phyloP scores from a whole-genome alignment of 495 filamentous ascomycete genomes.

The Penicillium diatomitis region DNA sequence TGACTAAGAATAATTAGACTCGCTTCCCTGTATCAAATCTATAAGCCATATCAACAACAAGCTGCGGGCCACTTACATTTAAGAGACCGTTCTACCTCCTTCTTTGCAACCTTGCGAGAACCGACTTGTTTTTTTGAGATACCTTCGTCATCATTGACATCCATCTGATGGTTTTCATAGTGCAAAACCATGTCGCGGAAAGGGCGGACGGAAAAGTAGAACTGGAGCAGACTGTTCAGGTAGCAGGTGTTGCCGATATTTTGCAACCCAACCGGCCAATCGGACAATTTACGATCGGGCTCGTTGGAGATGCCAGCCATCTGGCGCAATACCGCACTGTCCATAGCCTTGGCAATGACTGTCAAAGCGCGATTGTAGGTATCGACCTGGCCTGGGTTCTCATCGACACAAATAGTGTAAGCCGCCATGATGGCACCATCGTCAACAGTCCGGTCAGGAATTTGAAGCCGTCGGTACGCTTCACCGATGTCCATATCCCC shows the following conservation, averaged over 20 bases:
- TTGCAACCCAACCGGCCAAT: conserved; percentile 71
- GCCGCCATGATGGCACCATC: conserved; percentile 42
- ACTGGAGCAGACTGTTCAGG: conserved; percentile 92
- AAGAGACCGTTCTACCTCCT: conserved; percentile 59
- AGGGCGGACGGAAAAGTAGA: conserved; percentile 81
- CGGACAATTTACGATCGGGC: conserved; percentile 24
- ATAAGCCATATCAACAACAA: too few species aligned
- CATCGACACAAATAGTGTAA: conserved; percentile 41
- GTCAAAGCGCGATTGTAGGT: conserved; percentile 40
- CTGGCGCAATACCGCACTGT: conserved; percentile 33
- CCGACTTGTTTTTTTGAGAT: conserved; percentile 59
- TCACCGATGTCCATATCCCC: conserved; percentile 48
- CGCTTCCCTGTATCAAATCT: too few species aligned
- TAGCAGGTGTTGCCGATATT: conserved; percentile 99
- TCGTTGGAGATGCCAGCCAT: conserved; percentile 27
- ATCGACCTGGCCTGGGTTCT: conserved; percentile 39
- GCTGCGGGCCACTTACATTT: conserved; percentile 47
- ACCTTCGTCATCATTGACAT: conserved; percentile 45
- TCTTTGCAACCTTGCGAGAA: conserved; percentile 44
- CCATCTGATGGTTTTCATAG: conserved; percentile 58
- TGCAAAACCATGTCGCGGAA: conserved; percentile 72
- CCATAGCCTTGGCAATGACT: conserved; percentile 41
- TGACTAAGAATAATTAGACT: conserved; percentile 38
- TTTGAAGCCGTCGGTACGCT: conserved; percentile 48
- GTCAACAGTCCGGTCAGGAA: conserved; percentile 42